Evolutionary conservation across 108 stramenopile genomes (phyloP).

Genomic region (Schizochytrium sp.): DNA sequence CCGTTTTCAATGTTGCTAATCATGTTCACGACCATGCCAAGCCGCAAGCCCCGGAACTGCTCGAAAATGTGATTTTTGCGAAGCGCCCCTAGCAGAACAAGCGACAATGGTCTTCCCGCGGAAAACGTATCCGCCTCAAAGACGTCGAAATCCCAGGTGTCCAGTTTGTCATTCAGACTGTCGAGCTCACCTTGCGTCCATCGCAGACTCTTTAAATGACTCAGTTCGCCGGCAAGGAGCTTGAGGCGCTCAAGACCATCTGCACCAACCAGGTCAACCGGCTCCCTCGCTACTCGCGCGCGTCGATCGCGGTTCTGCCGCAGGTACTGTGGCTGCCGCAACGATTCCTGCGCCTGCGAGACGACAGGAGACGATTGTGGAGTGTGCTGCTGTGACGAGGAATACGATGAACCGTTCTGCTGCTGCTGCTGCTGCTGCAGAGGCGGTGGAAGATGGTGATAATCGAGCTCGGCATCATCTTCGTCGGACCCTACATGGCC

Average conservation of each 20-base stretch:
- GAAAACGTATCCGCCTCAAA: background rate
- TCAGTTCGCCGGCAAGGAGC: background rate
- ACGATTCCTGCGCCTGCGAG: no score
- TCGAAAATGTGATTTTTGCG: background rate
- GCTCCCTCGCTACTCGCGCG: no score
- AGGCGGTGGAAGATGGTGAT: background rate
- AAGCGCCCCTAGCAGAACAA: background rate
- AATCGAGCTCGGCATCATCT: background rate
- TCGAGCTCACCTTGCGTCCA: slow-evolving; percentile 16
- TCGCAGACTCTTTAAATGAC: background rate
- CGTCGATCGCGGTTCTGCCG: no score
- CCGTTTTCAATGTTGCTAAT: background rate
- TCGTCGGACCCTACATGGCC: background rate
- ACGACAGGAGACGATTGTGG: no score
- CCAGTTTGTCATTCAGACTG: slow-evolving; percentile 2
- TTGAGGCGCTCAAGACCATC: background rate
- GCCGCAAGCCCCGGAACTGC: background rate
- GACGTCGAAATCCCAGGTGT: slow-evolving; percentile 28
- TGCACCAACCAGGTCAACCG: background rate
- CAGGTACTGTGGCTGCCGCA: no score
- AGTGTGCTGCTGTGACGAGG: no score
- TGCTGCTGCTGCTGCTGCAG: no score
- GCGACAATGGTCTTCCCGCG: slow-evolving; percentile 7
- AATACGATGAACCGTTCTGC: no score
- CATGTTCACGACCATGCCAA: background rate